Conservation (phyloP, 2,329 filamentous ascomycete species). For the Aphanoascus verrucosus region DNA sequence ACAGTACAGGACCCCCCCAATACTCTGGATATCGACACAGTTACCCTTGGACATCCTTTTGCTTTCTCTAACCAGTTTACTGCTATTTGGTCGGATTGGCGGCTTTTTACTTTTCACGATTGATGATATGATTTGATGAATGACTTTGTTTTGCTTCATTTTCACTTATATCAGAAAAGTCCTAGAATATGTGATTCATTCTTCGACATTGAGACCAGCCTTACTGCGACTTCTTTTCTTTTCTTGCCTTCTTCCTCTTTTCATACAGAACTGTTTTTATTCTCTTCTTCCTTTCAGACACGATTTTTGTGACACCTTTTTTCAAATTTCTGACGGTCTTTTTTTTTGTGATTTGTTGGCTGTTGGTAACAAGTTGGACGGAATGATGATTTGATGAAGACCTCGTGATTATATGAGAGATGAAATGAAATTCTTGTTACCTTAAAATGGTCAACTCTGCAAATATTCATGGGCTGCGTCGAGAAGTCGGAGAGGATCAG, state of each 20-base stretch:
- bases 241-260: not conserved
- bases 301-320: not conserved
- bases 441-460: not conserved
- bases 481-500: no score
- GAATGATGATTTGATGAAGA: constrained; percentile 3
- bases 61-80: not conserved
- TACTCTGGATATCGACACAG: not conserved
- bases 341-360: not conserved
- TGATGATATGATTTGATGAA: constrained; percentile 3
- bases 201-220: not conserved
- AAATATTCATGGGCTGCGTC: no score
- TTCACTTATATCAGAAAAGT: not conserved
- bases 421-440: constrained; percentile 5
- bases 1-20: not conserved
- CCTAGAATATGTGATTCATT: constrained; percentile 5
- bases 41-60: not conserved
- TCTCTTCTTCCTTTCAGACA: not conserved
- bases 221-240: no score
- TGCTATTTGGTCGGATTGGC: constrained; percentile 19
- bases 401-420: constrained; percentile 6
- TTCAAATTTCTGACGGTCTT: not conserved
- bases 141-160: not conserved
- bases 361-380: not conserved
- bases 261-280: not conserved
- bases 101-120: constrained; percentile 25